Evolutionary conservation across 2,329 filamentous ascomycete genomes (phyloP).

Genomic region (Claviceps sp.): DNA sequence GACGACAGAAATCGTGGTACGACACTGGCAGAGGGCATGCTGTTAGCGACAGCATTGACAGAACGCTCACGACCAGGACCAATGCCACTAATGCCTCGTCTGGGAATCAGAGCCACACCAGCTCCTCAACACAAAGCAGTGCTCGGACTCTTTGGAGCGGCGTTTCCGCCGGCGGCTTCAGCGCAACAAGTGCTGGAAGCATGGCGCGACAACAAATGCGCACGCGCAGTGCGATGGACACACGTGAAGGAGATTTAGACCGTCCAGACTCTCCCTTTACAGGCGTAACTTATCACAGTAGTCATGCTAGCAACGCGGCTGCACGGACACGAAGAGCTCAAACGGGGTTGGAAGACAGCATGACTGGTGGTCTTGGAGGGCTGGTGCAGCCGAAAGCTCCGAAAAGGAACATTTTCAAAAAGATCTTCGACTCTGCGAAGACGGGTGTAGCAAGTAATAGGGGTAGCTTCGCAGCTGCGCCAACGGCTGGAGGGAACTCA

Average conservation of each 20-base stretch:
- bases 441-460: conserved; percentile 83
- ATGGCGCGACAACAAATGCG: conserved; percentile 62
- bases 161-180: conserved; percentile 77
- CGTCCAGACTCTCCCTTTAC: conserved; percentile 55
- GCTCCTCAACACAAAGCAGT: conserved; percentile 64
- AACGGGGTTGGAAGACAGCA: conserved; percentile 51
- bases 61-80: conserved; percentile 82
- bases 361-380: conserved; percentile 60
- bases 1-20: conserved; percentile 61
- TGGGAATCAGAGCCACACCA: conserved; percentile 57
- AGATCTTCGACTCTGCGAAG: conserved; percentile 87
- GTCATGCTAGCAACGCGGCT: conserved; percentile 51
- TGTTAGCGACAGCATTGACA: conserved; percentile 39
- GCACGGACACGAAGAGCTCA: conserved; percentile 46
- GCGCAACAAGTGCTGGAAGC: conserved; percentile 89
- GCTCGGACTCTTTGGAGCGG: conserved; percentile 89
- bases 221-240: conserved; percentile 52
- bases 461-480: conserved; percentile 59
- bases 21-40: conserved; percentile 46
- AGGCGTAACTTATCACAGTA: conserved; percentile 82
- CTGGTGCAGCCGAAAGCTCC: conserved; percentile 63
- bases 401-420: conserved; percentile 86
- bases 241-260: conserved; percentile 40
- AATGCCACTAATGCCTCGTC: conserved; percentile 68
- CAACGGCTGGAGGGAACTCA: conserved; percentile 27